Base-by-base conservation (phyloP, 1,284 basidiomycete species). In the Waitea zeae region DNA sequence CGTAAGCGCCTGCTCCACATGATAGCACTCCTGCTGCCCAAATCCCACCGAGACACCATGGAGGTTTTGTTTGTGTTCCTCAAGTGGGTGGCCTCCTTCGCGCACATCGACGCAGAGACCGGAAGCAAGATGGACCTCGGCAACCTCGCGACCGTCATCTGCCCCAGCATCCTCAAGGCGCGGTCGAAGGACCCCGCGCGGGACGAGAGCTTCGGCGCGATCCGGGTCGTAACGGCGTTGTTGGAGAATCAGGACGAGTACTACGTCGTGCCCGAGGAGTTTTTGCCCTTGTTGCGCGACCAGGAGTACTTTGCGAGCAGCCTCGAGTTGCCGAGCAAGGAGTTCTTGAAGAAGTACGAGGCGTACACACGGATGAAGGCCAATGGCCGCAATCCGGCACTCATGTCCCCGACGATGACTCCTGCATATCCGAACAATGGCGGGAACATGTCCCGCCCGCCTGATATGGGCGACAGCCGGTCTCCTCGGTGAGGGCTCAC, bases 51-150 rank as follows among this genome's bases (percentile, higher is more conserved):
- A 41, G 95, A 99, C 54, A 96, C 92, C 17, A 76, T 96, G 72
- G 93, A 99, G 57, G 89, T 96, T 32, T 61, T 99, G 30, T 97
- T 96, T 50, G 90, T 96, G 13, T 99, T 99, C 61, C 66, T 99
- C 45, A 93, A 95, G 55, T 99, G 95, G 95, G 93, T 99, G 2
- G 93, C 93, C 4, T 93, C 89, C 3, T 99, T 99, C 54, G 90
- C 93, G 31, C 92, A 98, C 57, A 75, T 95, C 57, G 93, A 98
- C 51, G 92, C 93, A 49, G 89, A 93, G 53, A 97, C 93, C 0
- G 93, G 93, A 26, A 92, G 86, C 61, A 93, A 93, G 60, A 99
- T 99, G 93, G 93, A 99, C 55, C 62, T 97, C 34, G 70, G 71
- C 22, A 99, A 99, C 52, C 65, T 99, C 42, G 90, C 93, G n/a